Evolutionary conservation across 192 early-diverging fungal genomes (phyloP).

Genomic region (Chytriomyces sp.): DNA sequence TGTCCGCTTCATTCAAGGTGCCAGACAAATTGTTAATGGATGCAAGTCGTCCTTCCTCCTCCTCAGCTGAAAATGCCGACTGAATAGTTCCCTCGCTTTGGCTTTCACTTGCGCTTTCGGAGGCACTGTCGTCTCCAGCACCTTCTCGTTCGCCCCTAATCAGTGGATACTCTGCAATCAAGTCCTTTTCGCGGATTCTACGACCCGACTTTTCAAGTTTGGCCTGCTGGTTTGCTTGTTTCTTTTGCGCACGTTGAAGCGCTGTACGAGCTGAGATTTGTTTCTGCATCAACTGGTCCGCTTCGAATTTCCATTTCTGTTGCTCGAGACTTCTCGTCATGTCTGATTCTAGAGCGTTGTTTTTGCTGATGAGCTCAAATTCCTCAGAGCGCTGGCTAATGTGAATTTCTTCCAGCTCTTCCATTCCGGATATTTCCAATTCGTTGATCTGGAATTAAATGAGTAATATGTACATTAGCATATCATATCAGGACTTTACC

Average conservation of each 20-base stretch:
- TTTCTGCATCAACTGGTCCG: slow-evolving; percentile 11
- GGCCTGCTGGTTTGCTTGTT: slow-evolving; percentile 5
- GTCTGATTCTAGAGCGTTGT: slow-evolving; percentile 5
- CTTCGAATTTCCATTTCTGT: slow-evolving; percentile 6
- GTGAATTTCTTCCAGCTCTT: slow-evolving; percentile 27
- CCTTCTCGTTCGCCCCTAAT: no score
- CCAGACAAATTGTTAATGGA: no score
- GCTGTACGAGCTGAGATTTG: slow-evolving; percentile 5
- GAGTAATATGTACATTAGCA: no score
- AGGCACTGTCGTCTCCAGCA: no score
- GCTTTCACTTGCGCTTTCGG: no score
- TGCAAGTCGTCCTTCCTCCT: no score
- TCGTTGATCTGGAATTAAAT: slow-evolving; percentile 35
- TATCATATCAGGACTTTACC: background rate
- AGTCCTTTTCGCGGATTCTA: slow-evolving; percentile 22
- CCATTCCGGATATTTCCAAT: slow-evolving; percentile 24
- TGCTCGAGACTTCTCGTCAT: slow-evolving; percentile 9
- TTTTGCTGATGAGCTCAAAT: slow-evolving; percentile 29
- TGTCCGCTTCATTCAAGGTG: no score
- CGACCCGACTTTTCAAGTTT: slow-evolving; percentile 17
- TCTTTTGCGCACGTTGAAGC: slow-evolving; percentile 18
- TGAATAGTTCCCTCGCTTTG: no score
- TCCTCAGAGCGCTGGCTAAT: slow-evolving; percentile 18
- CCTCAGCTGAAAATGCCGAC: no score
- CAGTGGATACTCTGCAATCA: no score